These are phyloP conservation scores for Zygoascus flipseniorum DNA, from an alignment of 805 yeast genomes.

Conservation along the genomic window DNA sequence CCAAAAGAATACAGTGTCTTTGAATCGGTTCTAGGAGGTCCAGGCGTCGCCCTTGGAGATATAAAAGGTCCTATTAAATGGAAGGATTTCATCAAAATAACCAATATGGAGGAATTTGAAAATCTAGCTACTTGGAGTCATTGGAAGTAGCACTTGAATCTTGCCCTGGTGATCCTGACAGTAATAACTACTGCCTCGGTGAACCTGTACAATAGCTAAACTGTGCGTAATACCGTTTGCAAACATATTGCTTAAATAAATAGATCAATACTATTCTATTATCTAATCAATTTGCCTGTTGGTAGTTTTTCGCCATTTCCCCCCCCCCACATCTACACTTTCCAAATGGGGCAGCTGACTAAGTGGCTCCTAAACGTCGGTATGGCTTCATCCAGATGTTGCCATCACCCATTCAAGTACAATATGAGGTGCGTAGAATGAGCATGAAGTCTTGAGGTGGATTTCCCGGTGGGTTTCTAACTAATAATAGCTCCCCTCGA, in stretches of 20 bases:
- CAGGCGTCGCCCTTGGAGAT: slow-evolving; percentile 57
- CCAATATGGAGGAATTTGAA: neutral
- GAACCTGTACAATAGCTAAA: too few relatives aligned
- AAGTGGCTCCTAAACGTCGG: neutral
- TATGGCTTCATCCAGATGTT: neutral
- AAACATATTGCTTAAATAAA: too few relatives aligned
- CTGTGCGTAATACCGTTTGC: too few relatives aligned
- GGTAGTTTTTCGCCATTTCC: too few relatives aligned
- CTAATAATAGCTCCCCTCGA: slow-evolving; percentile 45
- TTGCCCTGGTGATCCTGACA: too few relatives aligned
- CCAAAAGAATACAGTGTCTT: slow-evolving; percentile 62
- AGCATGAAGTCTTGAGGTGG: neutral
- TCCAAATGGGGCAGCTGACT: neutral
- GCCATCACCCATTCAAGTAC: neutral
- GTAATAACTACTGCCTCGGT: too few relatives aligned
- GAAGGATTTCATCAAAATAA: neutral
- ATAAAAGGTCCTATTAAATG: neutral
- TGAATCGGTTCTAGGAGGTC: slow-evolving; percentile 79
- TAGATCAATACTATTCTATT: too few relatives aligned
- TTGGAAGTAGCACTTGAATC: neutral
- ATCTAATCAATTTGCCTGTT: too few relatives aligned
- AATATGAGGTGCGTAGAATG: neutral
- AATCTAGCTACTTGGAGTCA: neutral
- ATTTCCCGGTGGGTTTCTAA: neutral
- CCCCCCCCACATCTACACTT: neutral